phyloP scores from a whole-genome alignment of 2,329 filamentous ascomycete species.

The Cladorrhinum sp. region DNA sequence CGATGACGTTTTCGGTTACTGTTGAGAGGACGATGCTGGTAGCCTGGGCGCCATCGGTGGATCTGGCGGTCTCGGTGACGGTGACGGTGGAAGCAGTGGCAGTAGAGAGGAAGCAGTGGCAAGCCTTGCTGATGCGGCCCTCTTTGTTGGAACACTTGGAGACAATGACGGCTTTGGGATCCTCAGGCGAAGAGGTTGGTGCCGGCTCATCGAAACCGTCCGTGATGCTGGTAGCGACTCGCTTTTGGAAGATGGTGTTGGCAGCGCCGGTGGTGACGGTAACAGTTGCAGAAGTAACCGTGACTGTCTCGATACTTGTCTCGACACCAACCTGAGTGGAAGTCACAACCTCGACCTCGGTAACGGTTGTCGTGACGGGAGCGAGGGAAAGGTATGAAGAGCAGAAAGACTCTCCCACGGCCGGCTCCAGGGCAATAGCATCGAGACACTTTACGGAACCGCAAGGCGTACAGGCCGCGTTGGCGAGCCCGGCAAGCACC shows the following conservation, averaged over 20 bases:
- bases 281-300: constrained; percentile 4
- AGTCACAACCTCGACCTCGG: constrained; percentile 15
- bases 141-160: constrained; percentile 12
- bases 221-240: constrained; percentile 22
- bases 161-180: constrained; percentile 12
- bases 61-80: constrained; percentile 10
- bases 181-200: constrained; percentile 1
- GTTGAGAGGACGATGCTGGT: constrained; percentile 11
- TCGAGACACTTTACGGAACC: constrained; percentile 14
- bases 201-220: background rate
- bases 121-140: constrained; percentile 23
- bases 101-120: constrained; percentile 25
- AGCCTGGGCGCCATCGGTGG: constrained; percentile 13
- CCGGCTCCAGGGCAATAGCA: constrained; percentile 12
- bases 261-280: constrained; percentile 14
- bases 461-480: constrained; percentile 49
- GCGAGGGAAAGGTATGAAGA: constrained; percentile 19
- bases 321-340: constrained; percentile 11
- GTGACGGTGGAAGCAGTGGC: constrained; percentile 22
- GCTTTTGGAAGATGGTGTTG: constrained; percentile 40
- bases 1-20: constrained; percentile 11
- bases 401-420: constrained; percentile 21
- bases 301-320: too few relatives aligned
- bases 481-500: constrained; percentile 43
- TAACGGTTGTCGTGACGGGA: constrained; percentile 18